Percentiles rank a stretch among this genome's conserved stretches.
Evolutionary conservation across 2,329 filamentous ascomycete species (phyloP).

Genomic region (Colletotrichum theobromicola): DNA sequence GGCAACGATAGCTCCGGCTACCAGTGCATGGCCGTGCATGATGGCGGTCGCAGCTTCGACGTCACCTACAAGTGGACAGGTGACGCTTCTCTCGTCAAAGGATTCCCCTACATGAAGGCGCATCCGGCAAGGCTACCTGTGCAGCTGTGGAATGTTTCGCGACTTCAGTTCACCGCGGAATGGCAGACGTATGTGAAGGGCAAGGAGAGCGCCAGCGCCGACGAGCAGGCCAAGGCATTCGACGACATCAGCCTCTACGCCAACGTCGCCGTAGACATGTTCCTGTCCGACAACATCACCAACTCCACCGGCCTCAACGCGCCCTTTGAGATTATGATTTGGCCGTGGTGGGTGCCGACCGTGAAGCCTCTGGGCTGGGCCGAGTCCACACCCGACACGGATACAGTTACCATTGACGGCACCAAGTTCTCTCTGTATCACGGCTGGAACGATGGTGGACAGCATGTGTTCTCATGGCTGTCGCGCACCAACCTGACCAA

Average conservation of each 20-base stretch:
- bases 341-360: conserved; percentile 20
- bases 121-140: conserved; percentile 9
- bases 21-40: conserved; percentile 16
- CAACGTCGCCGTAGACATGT: conserved; percentile 22
- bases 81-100: conserved; percentile 17
- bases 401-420: conserved; percentile 14
- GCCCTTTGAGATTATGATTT: conserved; percentile 20
- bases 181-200: conserved; percentile 16
- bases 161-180: conserved; percentile 11
- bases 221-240: conserved; percentile 7
- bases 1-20: conserved; percentile 20
- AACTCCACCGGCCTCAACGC: conserved; percentile 17
- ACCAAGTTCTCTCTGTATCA: conserved; percentile 16
- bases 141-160: conserved; percentile 16
- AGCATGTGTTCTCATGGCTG: conserved; percentile 19
- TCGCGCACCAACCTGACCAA: conserved; percentile 13
- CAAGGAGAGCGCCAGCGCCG: conserved; percentile 3
- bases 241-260: conserved; percentile 11
- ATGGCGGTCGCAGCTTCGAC: conserved; percentile 7
- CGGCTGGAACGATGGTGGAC: conserved; percentile 19
- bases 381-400: conserved; percentile 14
- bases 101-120: conserved; percentile 17
- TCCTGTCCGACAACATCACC: conserved; percentile 10
- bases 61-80: conserved; percentile 19
- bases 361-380: conserved; percentile 18